phyloP scores from a whole-genome alignment of 441 rosid genomes.

The Gossypium davidsonii region DNA sequence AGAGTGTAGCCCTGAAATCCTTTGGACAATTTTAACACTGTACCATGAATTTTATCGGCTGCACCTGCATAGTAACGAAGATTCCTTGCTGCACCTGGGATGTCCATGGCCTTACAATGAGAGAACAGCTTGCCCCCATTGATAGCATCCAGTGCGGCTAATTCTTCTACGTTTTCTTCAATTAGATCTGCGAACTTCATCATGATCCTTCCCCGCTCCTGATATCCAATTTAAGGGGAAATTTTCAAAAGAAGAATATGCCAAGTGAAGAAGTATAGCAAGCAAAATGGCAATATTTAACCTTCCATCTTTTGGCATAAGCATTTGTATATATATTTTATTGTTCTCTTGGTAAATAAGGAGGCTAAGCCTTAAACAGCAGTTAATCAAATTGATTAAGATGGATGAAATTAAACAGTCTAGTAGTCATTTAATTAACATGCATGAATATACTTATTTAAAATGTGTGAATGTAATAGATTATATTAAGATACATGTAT shows the following conservation, averaged over 20 bases:
- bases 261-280: background rate
- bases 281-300: background rate
- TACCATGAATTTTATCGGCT: slow-evolving; percentile 84
- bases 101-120: slow-evolving; percentile 36
- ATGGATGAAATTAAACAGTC: too few relatives aligned
- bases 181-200: slow-evolving; percentile 59
- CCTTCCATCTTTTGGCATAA: background rate
- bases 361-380: too few relatives aligned
- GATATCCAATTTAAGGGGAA: background rate
- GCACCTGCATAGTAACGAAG: slow-evolving; percentile 82
- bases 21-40: slow-evolving; percentile 55
- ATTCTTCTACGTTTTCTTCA: slow-evolving; percentile 49
- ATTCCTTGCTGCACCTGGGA: slow-evolving; percentile 32
- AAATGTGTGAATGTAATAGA: too few relatives aligned
- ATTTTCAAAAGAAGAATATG: background rate
- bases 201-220: slow-evolving; percentile 68
- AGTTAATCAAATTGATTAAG: too few relatives aligned
- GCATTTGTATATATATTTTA: background rate
- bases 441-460: too few relatives aligned
- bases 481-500: too few relatives aligned
- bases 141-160: slow-evolving; percentile 58
- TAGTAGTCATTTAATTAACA: too few relatives aligned
- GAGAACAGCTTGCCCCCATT: slow-evolving; percentile 64
- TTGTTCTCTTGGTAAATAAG: too few relatives aligned
- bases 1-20: slow-evolving; percentile 65